phyloP scores from a whole-genome alignment of 768 basidiomycete species.

The Solioccasus polychromus region DNA sequence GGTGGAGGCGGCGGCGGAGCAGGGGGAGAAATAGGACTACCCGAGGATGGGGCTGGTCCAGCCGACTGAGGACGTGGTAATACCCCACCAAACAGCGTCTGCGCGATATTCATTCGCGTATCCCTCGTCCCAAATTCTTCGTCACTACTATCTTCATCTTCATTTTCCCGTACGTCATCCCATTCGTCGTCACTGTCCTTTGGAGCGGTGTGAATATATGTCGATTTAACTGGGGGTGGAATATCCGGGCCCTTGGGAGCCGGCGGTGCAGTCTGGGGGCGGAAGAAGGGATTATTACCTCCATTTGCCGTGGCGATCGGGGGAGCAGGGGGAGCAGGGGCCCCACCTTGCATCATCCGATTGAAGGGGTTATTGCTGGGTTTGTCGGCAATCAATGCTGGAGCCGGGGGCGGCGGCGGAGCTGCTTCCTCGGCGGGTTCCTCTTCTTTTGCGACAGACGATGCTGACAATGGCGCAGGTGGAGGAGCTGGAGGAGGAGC shows the following conservation, averaged over 20 bases:
- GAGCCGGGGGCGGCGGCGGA: constrained; percentile 32
- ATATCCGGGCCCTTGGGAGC: constrained; percentile 33
- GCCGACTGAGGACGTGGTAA: constrained; percentile 60
- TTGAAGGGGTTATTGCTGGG: constrained; percentile 80
- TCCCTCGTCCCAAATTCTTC: constrained; percentile 72
- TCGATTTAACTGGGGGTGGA: constrained; percentile 49
- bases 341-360: constrained; percentile 51
- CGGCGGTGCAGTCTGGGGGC: constrained; percentile 41
- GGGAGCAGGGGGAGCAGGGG: constrained; percentile 23
- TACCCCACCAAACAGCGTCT: constrained; percentile 72
- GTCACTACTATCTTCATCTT: constrained; percentile 69
- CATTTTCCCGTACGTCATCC: constrained; percentile 78
- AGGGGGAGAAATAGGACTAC: constrained; percentile 29
- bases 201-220: constrained; percentile 65
- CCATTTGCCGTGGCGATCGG: constrained; percentile 36
- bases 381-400: constrained; percentile 40
- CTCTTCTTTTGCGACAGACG: constrained; percentile 8
- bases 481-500: constrained; percentile 38
- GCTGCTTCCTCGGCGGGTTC: constrained; percentile 20
- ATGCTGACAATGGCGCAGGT: constrained; percentile 31
- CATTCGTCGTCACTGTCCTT: constrained; percentile 70
- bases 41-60: constrained; percentile 29
- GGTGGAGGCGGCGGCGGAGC: constrained; percentile 39
- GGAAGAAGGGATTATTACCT: constrained; percentile 77
- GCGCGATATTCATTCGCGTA: constrained; percentile 69